Percentiles rank a stretch among this genome's conserved stretches.
These are phyloP conservation scores for Coemansia sp. DNA, from an alignment of 192 early-diverging fungal genomes.

Conservation along the genomic window DNA sequence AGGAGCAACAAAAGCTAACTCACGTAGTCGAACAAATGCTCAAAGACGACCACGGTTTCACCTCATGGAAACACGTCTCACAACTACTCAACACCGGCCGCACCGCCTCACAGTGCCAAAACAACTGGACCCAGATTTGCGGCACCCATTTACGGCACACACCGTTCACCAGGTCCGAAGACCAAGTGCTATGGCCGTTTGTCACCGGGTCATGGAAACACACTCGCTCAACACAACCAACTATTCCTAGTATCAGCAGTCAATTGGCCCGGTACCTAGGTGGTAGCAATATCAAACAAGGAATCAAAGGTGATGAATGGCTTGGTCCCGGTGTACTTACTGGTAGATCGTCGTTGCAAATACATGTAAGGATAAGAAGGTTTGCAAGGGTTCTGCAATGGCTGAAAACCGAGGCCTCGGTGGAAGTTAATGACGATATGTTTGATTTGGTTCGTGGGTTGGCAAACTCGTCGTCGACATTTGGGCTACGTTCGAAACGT, in stretches of 20 bases:
- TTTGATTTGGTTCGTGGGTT: constrained; percentile 28
- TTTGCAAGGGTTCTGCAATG: constrained; percentile 16
- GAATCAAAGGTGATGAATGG: too few species aligned
- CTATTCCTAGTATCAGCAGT: neutral
- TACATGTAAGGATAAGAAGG: neutral
- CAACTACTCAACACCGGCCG: constrained; percentile 10
- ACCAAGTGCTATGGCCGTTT: constrained; percentile 28
- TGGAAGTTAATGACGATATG: too few species aligned
- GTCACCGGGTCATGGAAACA: constrained; percentile 6
- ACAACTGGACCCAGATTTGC: constrained; percentile 19
- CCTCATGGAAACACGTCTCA: constrained; percentile 21
- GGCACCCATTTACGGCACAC: constrained; percentile 26
- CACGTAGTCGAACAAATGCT: constrained; percentile 10
- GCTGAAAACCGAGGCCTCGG: constrained; percentile 22
- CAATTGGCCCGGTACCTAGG: neutral
- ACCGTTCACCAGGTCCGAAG: constrained; percentile 23
- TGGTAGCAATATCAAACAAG: too few species aligned
- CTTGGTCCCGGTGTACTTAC: neutral
- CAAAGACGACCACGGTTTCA: constrained; percentile 2
- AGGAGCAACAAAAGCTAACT: constrained; percentile 23
- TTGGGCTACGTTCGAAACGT: neutral
- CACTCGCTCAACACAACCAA: neutral
- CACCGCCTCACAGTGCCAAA: constrained; percentile 7
- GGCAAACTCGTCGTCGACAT: constrained; percentile 26
- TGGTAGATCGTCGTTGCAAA: neutral